Evolutionary conservation across 1,284 basidiomycete genomes (phyloP).

Genomic region (Rhodotorula sp.): DNA sequence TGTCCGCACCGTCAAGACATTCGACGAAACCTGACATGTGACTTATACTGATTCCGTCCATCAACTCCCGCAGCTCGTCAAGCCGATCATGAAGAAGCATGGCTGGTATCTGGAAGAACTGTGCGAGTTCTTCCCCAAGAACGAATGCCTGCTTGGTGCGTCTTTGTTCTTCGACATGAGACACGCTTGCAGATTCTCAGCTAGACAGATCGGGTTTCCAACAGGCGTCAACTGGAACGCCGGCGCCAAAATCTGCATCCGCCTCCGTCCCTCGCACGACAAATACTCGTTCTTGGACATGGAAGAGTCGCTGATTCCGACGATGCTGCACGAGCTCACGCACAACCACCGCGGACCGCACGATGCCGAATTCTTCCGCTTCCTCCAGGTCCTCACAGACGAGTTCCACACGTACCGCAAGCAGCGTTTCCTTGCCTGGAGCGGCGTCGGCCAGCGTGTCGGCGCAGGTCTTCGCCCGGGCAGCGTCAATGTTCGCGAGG

Average conservation of each 20-base stretch:
- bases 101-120: constrained; percentile 63
- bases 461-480: constrained; percentile 64
- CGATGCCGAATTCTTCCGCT: constrained; percentile 73
- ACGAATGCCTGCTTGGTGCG: constrained; percentile 67
- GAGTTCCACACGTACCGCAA: constrained; percentile 73
- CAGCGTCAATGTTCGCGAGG: constrained; percentile 61
- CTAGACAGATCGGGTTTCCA: no score
- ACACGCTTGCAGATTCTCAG: background rate
- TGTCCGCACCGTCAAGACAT: no score
- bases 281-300: constrained; percentile 70
- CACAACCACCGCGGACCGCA: constrained; percentile 82
- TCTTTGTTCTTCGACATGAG: background rate
- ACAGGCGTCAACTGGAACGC: constrained; percentile 59
- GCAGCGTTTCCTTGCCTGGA: constrained; percentile 71
- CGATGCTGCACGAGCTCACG: constrained; percentile 87
- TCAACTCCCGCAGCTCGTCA: constrained; percentile 56
- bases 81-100: constrained; percentile 82
- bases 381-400: constrained; percentile 69
- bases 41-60: no score
- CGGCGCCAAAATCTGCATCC: constrained; percentile 74
- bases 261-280: constrained; percentile 68
- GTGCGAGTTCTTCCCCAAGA: constrained; percentile 78
- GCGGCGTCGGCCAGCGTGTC: constrained; percentile 64
- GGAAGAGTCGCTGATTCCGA: constrained; percentile 60
- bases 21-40: no score